Base-by-base conservation (phyloP, 345 rosid genomes). In the Isatis tinctoria region DNA sequence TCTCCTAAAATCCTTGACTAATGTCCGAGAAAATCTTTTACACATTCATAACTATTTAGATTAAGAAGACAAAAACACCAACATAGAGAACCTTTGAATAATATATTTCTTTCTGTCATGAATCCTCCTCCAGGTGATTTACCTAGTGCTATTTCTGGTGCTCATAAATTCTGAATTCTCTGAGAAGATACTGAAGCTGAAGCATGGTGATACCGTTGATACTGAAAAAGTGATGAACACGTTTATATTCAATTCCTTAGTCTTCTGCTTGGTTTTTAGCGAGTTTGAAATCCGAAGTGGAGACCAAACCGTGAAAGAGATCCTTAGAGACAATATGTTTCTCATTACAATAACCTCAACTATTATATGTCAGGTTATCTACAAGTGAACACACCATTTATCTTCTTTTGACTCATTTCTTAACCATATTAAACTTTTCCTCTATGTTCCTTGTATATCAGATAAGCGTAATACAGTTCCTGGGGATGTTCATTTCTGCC, bases 261-360 rank as follows among this genome's bases (percentile, higher is more conserved):
- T 93, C 63, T 66, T 88, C 61, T 83, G 86, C 69, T 88, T 89
- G 82, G 98, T 84, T 20, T 87, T 83, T 47, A 81, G 82, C 17
- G 98, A 89, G 86, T 87, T 93, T 76, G 90, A 93, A 78, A 86
- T 92, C 72, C 76, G 88, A 49, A 93, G 80, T 70, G 87, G 85
- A 6, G 96, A 87, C 11, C 85, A 85, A 78, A 48, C 86, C 28
- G 85, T 89, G 18, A 66, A 36, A 4, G 96, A 92, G 67, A 80
- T 89, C 59, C 79, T 87, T 13, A 85, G 76, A 67, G 92, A 93
- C 81, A 79, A 67, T 54, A 83, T 93, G 68, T 91, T 93, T 68
- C 43, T 91, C 78, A 79, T 79, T 62, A 82, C 82, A 12, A 67
- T 91, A 49, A 84, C 82, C 40, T 58, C 82, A 26, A 87, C 94